Conservation (phyloP, 169 alveolate genomes). For the Blepharisma undulans region DNA sequence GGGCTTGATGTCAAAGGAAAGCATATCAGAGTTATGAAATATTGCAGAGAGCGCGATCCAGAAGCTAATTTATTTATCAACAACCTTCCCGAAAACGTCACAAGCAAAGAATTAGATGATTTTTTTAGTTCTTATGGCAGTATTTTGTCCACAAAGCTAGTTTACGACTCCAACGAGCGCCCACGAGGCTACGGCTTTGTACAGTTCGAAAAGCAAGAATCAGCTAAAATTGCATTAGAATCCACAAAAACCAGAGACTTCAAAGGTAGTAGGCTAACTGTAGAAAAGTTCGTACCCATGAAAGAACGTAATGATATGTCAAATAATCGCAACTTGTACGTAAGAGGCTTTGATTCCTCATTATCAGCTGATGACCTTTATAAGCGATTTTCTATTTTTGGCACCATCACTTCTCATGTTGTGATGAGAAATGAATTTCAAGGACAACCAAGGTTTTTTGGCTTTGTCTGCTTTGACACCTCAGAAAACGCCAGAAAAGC, state of each 20-base stretch:
- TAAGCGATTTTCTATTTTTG: background rate
- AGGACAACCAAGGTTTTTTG: constrained; percentile 4
- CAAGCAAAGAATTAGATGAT: constrained; percentile 21
- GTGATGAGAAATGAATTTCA: background rate
- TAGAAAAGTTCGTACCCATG: background rate
- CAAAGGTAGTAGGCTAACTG: background rate
- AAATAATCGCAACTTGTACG: constrained; percentile 3
- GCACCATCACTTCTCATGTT: background rate
- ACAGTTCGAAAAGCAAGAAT: constrained; percentile 30
- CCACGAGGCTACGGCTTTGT: constrained; percentile 30
- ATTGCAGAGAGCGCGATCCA: background rate
- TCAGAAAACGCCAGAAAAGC: constrained; percentile 16
- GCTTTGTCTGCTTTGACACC: constrained; percentile 33
- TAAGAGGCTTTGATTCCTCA: background rate
- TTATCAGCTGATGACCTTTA: background rate
- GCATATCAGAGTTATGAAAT: background rate
- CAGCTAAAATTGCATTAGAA: background rate
- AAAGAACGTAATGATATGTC: constrained; percentile 5
- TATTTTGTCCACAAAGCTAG: constrained; percentile 6
- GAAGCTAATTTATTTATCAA: constrained; percentile 26
- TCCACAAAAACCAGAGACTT: background rate
- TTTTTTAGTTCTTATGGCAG: background rate
- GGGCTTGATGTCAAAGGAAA: background rate
- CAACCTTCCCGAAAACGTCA: background rate
- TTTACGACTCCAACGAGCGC: background rate